phyloP scores from a whole-genome alignment of 495 filamentous ascomycete genomes.

The Annulohypoxylon bovei region DNA sequence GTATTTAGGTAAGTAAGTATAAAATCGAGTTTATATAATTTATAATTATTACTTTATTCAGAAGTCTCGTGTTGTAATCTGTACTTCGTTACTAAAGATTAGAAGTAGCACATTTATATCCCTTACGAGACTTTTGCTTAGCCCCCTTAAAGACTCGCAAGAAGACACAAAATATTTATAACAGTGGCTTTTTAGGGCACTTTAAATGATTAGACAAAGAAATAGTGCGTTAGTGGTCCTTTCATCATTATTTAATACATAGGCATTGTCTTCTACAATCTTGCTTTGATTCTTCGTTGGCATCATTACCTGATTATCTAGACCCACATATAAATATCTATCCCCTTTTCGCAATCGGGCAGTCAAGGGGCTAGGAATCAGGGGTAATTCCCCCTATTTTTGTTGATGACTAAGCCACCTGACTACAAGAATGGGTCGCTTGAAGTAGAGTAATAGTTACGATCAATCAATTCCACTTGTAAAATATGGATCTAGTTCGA shows the following conservation, averaged over 20 bases:
- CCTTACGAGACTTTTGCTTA: neutral
- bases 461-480: neutral
- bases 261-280: too few relatives aligned
- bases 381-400: neutral
- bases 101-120: neutral
- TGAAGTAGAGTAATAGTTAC: too few relatives aligned
- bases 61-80: too few relatives aligned
- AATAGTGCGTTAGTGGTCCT: too few relatives aligned
- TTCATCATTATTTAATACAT: too few relatives aligned
- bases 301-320: too few relatives aligned
- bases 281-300: too few relatives aligned
- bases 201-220: neutral
- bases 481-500: too few relatives aligned
- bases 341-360: neutral
- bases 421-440: neutral
- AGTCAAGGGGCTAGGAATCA: too few relatives aligned
- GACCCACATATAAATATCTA: neutral
- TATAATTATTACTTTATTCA: too few relatives aligned
- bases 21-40: neutral
- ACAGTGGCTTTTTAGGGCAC: neutral
- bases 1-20: too few relatives aligned
- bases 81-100: too few relatives aligned
- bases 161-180: neutral
- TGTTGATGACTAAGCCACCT: neutral
- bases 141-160: neutral